A percentile compares a stretch with the other conserved stretches of the same genome.
Conservation (phyloP, 129 eudicot genomes). For the Pulicaria dysenterica region DNA sequence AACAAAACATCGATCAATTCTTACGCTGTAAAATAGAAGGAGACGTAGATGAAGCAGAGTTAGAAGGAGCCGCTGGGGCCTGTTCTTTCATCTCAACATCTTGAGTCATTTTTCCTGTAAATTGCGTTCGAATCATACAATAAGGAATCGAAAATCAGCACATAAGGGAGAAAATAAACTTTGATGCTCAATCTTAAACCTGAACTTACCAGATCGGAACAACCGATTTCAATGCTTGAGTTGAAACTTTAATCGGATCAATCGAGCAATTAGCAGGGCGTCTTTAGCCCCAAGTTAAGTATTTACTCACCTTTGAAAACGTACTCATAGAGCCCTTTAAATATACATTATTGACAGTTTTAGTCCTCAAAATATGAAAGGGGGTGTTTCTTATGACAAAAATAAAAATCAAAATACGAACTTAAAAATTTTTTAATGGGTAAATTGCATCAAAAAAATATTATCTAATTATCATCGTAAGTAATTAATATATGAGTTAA, state of each 20-base stretch:
- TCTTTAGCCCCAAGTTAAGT: slow-evolving; percentile 41
- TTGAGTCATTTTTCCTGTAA: slow-evolving; percentile 60
- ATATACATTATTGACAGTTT: no score
- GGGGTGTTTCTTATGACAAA: no score
- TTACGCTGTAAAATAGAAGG: slow-evolving; percentile 68
- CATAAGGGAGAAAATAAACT: not conserved
- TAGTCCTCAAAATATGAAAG: no score
- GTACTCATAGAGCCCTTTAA: no score
- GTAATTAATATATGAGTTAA: no score
- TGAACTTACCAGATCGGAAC: slow-evolving; percentile 1
- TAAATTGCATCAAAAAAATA: no score
- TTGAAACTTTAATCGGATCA: slow-evolving; percentile 2
- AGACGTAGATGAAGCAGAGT: slow-evolving; percentile 46
- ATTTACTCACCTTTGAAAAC: not conserved
- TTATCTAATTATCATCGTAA: no score
- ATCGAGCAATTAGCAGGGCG: slow-evolving; percentile 26
- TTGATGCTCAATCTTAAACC: slow-evolving; percentile 1
- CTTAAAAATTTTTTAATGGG: no score
- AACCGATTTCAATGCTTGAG: slow-evolving; percentile 22
- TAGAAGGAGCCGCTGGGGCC: slow-evolving; percentile 54
- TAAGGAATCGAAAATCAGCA: not conserved
- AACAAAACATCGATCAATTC: slow-evolving; percentile 8
- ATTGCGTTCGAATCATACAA: slow-evolving; percentile 15
- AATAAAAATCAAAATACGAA: no score
- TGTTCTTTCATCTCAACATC: slow-evolving; percentile 90